Evolutionary conservation across 768 basidiomycete species (phyloP), one percentile per base, ranked within the genome.

Genomic region (Suillus subaureus): DNA sequence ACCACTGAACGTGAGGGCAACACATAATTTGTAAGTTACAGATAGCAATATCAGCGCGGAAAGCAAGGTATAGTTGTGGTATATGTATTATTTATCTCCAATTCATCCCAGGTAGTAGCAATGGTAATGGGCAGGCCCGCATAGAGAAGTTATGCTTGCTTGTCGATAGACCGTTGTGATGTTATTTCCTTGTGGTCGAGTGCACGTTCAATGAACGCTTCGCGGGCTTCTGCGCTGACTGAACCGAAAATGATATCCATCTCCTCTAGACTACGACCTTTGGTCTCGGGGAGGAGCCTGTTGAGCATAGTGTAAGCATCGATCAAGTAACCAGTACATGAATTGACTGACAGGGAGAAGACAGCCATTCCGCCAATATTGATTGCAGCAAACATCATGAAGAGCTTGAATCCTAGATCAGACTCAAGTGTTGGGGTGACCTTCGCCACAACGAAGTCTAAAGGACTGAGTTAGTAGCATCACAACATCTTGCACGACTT

Each of bases 341-440:
- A n/a, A 9, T 9, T 4, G 9, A 75, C 84, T 70, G 66, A 91
- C 88, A 89, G 72, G 0, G 90, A 79, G 75, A 94, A 93, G 15
- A 80, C 73, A 37, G 79, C 87, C 88, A 92, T 89, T 21, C 84
- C 91, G 40, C 80, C 85, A 47, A 92, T 80, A 76, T 93, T 91
- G 76, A 93, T 84, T 28, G 90, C 80, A 2, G 81, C 92, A 72
- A 92, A 93, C 83, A 91, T 85, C 70, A 93, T 75, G 80, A 92
- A 93, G 61, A 92, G 79, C 77, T 92, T 91, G 77, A 84, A 93
- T 0, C 89, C 88, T 8, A 93, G 78, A 63, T 81, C 77, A 1
- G 85, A 82, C 39, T 84, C 84, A 68, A 93, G 79, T 31, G 82
- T 81, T 3, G 89, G 92, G 12, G 91, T 92, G 49, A 87, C 82